phyloP scores from a whole-genome alignment of 805 yeast species.

The Metschnikowia bowlesiae region DNA sequence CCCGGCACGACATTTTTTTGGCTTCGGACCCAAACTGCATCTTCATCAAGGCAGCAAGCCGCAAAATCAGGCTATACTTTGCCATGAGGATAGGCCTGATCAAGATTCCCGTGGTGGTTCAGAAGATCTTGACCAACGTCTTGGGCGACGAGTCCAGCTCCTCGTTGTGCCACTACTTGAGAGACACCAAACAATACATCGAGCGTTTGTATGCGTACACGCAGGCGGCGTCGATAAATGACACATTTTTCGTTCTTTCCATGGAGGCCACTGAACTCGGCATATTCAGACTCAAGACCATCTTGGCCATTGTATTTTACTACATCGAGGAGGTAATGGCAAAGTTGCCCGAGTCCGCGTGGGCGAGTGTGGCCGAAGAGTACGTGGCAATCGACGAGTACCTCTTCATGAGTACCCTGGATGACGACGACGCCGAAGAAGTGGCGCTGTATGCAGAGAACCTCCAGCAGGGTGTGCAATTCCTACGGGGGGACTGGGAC shows the following conservation, averaged over 20 bases:
- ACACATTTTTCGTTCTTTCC: constrained; percentile 47
- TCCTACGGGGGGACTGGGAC: constrained; percentile 2
- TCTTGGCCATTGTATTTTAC: constrained; percentile 33
- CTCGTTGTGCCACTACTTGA: constrained; percentile 44
- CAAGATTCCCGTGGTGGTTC: constrained; percentile 20
- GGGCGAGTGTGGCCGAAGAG: constrained; percentile 46
- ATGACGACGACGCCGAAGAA: constrained; percentile 4
- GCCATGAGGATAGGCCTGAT: constrained; percentile 25
- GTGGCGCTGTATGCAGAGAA: constrained; percentile 10
- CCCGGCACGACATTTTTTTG: constrained; percentile 9
- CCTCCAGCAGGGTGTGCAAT: constrained; percentile 1
- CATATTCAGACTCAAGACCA: constrained; percentile 24
- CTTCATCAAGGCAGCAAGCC: constrained; percentile 32
- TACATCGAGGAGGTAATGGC: constrained; percentile 18
- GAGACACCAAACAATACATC: constrained; percentile 26
- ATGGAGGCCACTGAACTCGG: constrained; percentile 48
- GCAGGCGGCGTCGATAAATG: constrained; percentile 32
- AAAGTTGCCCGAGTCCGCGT: constrained; percentile 5
- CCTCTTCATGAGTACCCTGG: constrained; percentile 36
- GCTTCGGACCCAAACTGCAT: constrained; percentile 20
- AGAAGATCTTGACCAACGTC: constrained; percentile 49
- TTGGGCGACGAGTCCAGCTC: constrained; percentile 60
- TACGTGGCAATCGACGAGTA: constrained; percentile 41
- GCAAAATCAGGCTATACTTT: constrained; percentile 42
- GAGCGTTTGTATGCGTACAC: constrained; percentile 39